Evolutionary conservation across 257 asterid species (phyloP), one percentile per base, ranked within the genome.

Genomic region (Salvia splendens): DNA sequence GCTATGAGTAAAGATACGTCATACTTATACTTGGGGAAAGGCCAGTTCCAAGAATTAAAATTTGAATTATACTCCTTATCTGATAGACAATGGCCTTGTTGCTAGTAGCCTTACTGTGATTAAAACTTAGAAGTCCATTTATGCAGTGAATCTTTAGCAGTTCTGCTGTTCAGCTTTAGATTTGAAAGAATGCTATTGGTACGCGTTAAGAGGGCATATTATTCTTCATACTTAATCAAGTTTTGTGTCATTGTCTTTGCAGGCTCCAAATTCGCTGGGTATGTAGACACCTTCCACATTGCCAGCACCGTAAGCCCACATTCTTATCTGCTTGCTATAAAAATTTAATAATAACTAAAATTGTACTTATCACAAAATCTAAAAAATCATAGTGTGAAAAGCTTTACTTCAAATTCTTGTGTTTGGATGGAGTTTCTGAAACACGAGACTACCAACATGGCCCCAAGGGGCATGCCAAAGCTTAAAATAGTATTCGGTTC

Each of bases 231-330:
- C 61, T 61, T 68, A 53, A 76, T 67, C 57, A 14, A 16, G 32
- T 53, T n/a, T 43, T 55, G 20, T 32, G 45, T 67, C 50, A 15
- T 51, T 51, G 63, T 40, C 17, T 58, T 61, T 80, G 68, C 86
- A 92, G 98, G 96, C 76, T 92, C 98, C 71, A 92, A 89, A 54
- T 92, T 76, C 66, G 98, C 95, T 72, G 98, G 97, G 2, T 92
- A 92, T 69, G 88, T 92, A n/a, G 87, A 83, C 77, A 64, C 96
- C 49, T 84, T 92, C 86, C 92, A 92, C 61, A 68, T 92, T 65
- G 83, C 93, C 82, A 92, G 98, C 83, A 76, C 96, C 85, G 98
- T 92, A 81, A 80, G 87, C 81, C 82, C 62, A 24, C 56, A 6
- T 56, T 14, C 20, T 55, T 5, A 8, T 77, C 59, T 9, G 6